Evolutionary conservation across 106 monocot genomes (phyloP), one percentile per base, ranked within the genome.

Genomic region (Dendrobium chrysotoxum): DNA sequence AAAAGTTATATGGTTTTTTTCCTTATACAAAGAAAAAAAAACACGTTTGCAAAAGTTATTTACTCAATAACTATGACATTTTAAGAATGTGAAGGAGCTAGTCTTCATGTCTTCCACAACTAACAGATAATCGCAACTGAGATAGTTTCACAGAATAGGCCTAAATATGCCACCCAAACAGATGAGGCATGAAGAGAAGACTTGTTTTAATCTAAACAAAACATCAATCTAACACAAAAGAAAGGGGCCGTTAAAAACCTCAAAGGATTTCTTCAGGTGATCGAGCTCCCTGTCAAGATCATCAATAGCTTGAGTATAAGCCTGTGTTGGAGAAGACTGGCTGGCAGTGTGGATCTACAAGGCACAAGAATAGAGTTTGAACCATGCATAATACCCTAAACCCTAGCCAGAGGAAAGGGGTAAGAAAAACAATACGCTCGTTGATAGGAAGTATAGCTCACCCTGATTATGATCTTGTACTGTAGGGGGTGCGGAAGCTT

Each of bases 401-500:
- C 57, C 81, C 53, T 64, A 72, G 0, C 50, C 2, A 12, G 50
- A 50, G 13, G 50, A 50, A 50, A n/a, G 1, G 6, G 1, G 3
- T 7, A 26, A 31, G 13, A 47, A 28, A 25, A 16, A 30, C 10
- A 39, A 18, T 11, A 15, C 7, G n/a, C 21, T 20, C 7, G 15
- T 42, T 18, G 5, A 18, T n/a, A 30, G 41, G 25, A 74, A 53
- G 15, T 28, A 39, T 25, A 77, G 28, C 90, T 44, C 21, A 94
- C 97, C 90, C 94, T 90, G 11, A 92, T 86, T 31, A 94, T 47
- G 77, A 97, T 92, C 85, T 97, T 97, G 85, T 97, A 97, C 89
- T 94, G 94, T 70, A 97, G 86, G 4, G 97, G 97, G 66, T 97
- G 97, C 12, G 97, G 97, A 66, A 97, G 94, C 89, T 94, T 97